Evolutionary conservation across 495 filamentous ascomycete species (phyloP), one percentile per base, ranked within the genome.

Genomic region (Penicillium mononematosum): DNA sequence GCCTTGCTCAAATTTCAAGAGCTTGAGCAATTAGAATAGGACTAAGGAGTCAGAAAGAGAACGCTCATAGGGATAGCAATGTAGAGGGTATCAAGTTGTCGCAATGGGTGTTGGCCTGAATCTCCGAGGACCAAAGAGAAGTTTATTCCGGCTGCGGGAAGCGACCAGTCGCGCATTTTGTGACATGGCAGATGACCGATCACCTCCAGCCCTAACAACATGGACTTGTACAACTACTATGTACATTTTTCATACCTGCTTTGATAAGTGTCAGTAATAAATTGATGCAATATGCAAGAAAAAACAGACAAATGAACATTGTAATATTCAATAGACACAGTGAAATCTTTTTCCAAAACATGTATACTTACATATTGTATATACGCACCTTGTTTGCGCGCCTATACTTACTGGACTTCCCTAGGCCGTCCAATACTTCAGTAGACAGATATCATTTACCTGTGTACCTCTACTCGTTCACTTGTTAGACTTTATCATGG

Each of bases 121-220:
- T 39, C n/a, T 56, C 51, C 51, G 53, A 53, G 42, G 52, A 34
- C 24, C 42, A 50, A 61, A 57, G 59, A 63, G 58, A 63, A 65
- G 62, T 66, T 69, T 70, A 59, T 65, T 70, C 60, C 66, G 68
- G 63, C 31, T 22, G 45, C 43, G 49, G 41, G 20, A 39, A 47
- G 36, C 42, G 31, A 38, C 65, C 67, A 55, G 10, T 58, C 31
- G 50, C 27, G 65, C 64, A 62, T 55, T 44, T 53, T 14, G 16
- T 54, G 42, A 42, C 36, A 41, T 42, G 36, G 22, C 36, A 14
- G 24, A 38, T 51, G 49, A 51, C 20, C 16, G 36, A 29, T 52
- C n/a, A n/a, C n/a, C 36, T 42, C 31, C 42, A 52, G 22, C 36
- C 36, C 16, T 39, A 31, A 19, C 27, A n/a, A 19, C n/a, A n/a